Conservation (phyloP, 257 asterid genomes). For the Scutellaria galericulata region DNA sequence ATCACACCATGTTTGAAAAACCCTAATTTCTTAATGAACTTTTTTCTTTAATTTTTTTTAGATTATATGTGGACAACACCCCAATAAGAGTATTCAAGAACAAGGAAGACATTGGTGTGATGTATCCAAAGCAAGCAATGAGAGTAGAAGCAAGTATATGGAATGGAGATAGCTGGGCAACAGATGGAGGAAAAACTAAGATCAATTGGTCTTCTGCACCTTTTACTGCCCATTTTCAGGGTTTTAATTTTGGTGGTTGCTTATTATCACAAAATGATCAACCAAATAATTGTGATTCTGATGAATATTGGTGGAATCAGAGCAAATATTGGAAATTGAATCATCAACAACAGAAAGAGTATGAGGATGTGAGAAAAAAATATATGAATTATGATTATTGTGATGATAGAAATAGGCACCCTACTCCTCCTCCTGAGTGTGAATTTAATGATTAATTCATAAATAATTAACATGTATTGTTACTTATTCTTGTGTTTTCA, state of each 20-base stretch:
- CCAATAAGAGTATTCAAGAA: constrained; percentile 73
- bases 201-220: constrained; percentile 63
- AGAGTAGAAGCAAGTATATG: constrained; percentile 59
- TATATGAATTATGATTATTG: constrained; percentile 69
- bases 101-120: constrained; percentile 43
- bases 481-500: no score
- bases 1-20: no score
- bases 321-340: constrained; percentile 41
- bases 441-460: background rate
- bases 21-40: no score
- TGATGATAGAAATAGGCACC: constrained; percentile 46
- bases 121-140: constrained; percentile 64
- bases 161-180: constrained; percentile 60
- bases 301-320: constrained; percentile 50
- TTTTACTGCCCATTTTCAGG: constrained; percentile 52
- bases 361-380: constrained; percentile 35
- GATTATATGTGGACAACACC: constrained; percentile 64
- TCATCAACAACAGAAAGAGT: constrained; percentile 12
- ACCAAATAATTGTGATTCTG: background rate
- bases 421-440: constrained; percentile 57
- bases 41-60: constrained; percentile 12
- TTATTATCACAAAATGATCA: background rate
- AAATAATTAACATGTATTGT: no score
- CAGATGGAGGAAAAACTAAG: constrained; percentile 66
- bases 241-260: constrained; percentile 49